Conservation (phyloP, 2,329 filamentous ascomycete genomes). For the Fusarium ramigenum region DNA sequence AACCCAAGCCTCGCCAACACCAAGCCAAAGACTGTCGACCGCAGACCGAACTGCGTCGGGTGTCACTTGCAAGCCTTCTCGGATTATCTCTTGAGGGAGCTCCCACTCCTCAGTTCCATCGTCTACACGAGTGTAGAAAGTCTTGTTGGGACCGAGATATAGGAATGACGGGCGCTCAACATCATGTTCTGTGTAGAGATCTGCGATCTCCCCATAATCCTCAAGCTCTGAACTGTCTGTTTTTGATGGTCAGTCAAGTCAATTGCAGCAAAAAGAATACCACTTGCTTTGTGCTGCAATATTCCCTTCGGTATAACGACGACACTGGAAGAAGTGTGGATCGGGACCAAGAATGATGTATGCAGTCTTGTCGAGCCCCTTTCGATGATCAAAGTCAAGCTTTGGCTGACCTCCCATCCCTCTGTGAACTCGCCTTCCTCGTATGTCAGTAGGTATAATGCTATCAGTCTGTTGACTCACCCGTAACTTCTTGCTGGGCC, state of each 20-base stretch:
- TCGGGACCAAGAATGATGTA: conserved; percentile 36
- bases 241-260: neutral
- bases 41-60: conserved; percentile 6
- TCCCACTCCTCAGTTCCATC: conserved; percentile 30
- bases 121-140: conserved; percentile 34
- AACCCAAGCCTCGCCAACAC: conserved; percentile 30
- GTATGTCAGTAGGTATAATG: neutral
- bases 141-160: conserved; percentile 26
- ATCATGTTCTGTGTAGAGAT: conserved; percentile 28
- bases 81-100: neutral
- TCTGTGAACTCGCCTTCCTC: conserved; percentile 9
- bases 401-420: neutral
- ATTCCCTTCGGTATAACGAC: conserved; percentile 16
- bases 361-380: conserved; percentile 1
- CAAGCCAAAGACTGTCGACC: conserved; percentile 34
- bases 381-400: conserved; percentile 13
- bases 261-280: rapidly evolving
- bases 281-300: conserved; percentile 30
- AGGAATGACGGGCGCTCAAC: conserved; percentile 36
- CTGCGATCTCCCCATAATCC: conserved; percentile 25
- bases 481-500: conserved; percentile 32
- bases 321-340: conserved; percentile 35
- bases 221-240: conserved; percentile 31
- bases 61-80: conserved; percentile 11
- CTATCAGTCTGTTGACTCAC: neutral